Conservation (phyloP, 2,329 filamentous ascomycete species). For the Stromatinia cepivora region DNA sequence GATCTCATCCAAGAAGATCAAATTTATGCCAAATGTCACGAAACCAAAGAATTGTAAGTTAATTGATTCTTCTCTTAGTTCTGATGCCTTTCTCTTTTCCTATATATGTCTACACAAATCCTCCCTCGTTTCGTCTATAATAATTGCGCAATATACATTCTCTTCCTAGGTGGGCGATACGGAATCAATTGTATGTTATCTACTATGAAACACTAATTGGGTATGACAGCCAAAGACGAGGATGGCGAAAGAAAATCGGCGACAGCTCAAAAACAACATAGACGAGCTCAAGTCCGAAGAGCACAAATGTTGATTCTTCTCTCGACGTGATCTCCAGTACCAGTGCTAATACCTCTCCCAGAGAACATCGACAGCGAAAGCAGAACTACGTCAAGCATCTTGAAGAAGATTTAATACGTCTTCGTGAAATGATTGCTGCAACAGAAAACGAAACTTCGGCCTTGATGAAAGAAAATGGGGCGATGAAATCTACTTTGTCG, state of each 20-base stretch:
- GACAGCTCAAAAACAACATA: constrained; percentile 33
- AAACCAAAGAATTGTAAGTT: constrained; percentile 9
- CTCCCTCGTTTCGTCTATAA: background rate
- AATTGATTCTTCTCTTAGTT: background rate
- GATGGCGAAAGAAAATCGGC: constrained; percentile 23
- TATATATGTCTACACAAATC: background rate
- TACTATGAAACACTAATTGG: background rate
- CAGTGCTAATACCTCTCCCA: constrained; percentile 17
- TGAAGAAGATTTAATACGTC: constrained; percentile 37
- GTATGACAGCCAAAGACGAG: constrained; percentile 20
- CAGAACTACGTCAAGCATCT: constrained; percentile 37
- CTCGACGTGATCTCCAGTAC: background rate
- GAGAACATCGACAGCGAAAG: constrained; percentile 39
- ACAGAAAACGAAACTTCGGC: constrained; percentile 29
- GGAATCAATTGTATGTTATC: background rate
- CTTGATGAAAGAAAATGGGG: constrained; percentile 33
- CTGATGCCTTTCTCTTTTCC: background rate
- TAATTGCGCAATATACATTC: background rate
- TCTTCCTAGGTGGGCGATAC: background rate
- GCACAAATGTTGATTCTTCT: constrained; percentile 35
- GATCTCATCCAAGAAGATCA: constrained; percentile 24
- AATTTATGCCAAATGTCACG: constrained; percentile 24
- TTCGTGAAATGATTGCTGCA: constrained; percentile 35
- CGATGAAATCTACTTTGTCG: constrained; percentile 26
- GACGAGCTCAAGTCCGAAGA: constrained; percentile 38